Conservation (phyloP, 495 filamentous ascomycete species). For the Aspergillus kassunensis region DNA sequence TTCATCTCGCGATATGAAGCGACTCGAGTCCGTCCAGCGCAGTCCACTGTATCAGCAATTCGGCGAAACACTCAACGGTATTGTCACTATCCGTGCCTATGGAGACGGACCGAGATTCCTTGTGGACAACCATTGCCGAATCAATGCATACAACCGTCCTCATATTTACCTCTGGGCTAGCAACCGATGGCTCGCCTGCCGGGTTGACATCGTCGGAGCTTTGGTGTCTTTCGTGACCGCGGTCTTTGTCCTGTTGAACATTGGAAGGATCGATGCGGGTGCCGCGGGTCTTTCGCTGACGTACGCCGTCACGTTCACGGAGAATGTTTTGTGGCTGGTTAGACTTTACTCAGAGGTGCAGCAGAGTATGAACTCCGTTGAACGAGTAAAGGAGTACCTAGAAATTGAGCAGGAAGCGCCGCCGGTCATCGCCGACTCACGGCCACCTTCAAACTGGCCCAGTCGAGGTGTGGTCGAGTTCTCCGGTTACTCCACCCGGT, state of each 20-base stretch:
- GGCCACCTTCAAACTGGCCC: conserved; percentile 79
- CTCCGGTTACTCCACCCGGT: conserved; percentile 80
- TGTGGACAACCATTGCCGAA: conserved; percentile 81
- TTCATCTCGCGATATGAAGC: conserved; percentile 89
- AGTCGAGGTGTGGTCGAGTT: conserved; percentile 83
- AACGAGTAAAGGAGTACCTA: conserved; percentile 94
- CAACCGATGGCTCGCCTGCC: conserved; percentile 93
- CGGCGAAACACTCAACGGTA: conserved; percentile 90
- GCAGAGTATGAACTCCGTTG: conserved; percentile 99
- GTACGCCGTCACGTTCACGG: conserved; percentile 97
- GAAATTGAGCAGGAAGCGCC: conserved; percentile 93
- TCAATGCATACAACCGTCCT: conserved; percentile 87
- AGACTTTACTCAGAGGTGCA: conserved; percentile 93
- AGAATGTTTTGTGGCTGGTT: conserved; percentile 96
- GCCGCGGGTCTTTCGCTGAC: conserved; percentile 93
- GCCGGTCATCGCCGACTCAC: conserved; percentile 70
- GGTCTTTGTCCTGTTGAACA: conserved; percentile 78
- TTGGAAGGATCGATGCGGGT: conserved; percentile 85
- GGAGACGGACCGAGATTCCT: conserved; percentile 92
- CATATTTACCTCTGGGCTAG: conserved; percentile 98
- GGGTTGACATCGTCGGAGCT: conserved; percentile 87
- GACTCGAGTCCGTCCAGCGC: conserved; percentile 88
- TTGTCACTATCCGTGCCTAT: conserved; percentile 97
- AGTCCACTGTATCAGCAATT: conserved; percentile 98
- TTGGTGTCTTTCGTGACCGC: conserved; percentile 93